These are phyloP conservation scores for Pyrenochaeta sp. DNA, from an alignment of 2,329 filamentous ascomycete genomes.

Conservation along the genomic window DNA sequence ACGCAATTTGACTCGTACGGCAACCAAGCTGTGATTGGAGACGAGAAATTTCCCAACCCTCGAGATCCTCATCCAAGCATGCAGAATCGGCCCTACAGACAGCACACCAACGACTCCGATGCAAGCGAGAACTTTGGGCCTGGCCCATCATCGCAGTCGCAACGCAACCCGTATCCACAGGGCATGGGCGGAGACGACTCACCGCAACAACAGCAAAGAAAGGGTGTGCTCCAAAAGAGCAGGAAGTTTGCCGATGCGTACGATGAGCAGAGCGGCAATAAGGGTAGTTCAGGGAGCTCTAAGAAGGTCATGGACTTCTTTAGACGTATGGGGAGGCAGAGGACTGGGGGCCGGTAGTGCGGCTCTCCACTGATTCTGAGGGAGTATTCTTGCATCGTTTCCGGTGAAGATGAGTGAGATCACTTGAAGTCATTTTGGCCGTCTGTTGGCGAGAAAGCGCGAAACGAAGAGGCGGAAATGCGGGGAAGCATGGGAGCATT, in stretches of 20 bases:
- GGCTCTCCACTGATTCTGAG: not conserved
- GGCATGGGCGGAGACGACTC: constrained; percentile 46
- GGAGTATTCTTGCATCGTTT: not conserved
- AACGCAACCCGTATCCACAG: constrained; percentile 51
- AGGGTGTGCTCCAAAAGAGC: constrained; percentile 80
- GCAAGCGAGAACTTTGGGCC: constrained; percentile 42
- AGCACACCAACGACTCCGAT: constrained; percentile 46
- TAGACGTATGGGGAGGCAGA: constrained; percentile 80
- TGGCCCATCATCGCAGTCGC: constrained; percentile 10
- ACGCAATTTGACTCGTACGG: constrained; percentile 45
- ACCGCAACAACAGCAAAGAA: constrained; percentile 29
- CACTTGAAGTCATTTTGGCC: too few relatives aligned
- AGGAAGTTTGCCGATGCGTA: constrained; percentile 88
- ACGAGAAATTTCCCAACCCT: constrained; percentile 49
- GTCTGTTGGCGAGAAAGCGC: not conserved
- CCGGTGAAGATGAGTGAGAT: not conserved
- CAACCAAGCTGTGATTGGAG: constrained; percentile 35
- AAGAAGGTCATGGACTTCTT: constrained; percentile 99
- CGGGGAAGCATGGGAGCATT: too few relatives aligned
- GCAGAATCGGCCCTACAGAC: constrained; percentile 37
- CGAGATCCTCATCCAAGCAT: constrained; percentile 41
- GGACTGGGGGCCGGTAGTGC: constrained; percentile 42
- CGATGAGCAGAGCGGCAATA: constrained; percentile 63
- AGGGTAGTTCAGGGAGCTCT: constrained; percentile 70
- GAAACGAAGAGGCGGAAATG: too few relatives aligned